phyloP scores from a whole-genome alignment of 768 basidiomycete species.

The Podaxis mareebaensis region DNA sequence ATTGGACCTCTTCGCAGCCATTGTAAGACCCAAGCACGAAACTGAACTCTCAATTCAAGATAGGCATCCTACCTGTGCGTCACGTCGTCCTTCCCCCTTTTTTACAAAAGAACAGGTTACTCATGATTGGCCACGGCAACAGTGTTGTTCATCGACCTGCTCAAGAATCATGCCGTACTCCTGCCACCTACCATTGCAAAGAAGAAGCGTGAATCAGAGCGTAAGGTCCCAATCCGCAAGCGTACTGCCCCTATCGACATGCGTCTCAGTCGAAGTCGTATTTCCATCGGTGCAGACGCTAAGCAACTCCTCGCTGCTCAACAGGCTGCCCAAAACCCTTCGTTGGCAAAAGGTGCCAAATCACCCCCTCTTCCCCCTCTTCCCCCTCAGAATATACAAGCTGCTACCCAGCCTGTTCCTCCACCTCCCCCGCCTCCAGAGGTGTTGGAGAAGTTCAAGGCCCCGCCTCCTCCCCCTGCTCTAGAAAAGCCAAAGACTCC shows the following conservation, averaged over 20 bases:
- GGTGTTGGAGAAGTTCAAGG: slow-evolving; percentile 18
- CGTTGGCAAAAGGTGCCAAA: slow-evolving; percentile 34
- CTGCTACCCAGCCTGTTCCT: slow-evolving; percentile 19
- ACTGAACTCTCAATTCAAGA: slow-evolving; percentile 88
- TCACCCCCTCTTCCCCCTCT: slow-evolving; percentile 30
- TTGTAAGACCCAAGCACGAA: slow-evolving; percentile 82
- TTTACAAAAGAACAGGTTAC: neutral
- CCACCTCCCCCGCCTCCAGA: slow-evolving; percentile 33
- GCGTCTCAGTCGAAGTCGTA: slow-evolving; percentile 77
- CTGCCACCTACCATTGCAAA: slow-evolving; percentile 80
- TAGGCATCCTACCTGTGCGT: slow-evolving; percentile 77
- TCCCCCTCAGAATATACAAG: slow-evolving; percentile 29
- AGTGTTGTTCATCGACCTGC: slow-evolving; percentile 86
- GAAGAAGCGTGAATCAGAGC: slow-evolving; percentile 87
- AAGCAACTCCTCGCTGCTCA: slow-evolving; percentile 74
- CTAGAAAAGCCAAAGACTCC: slow-evolving; percentile 34
- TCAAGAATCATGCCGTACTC: slow-evolving; percentile 72
- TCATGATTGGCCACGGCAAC: slow-evolving; percentile 3
- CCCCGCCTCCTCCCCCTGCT: slow-evolving; percentile 22
- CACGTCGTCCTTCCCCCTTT: neutral
- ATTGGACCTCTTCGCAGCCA: slow-evolving; percentile 42
- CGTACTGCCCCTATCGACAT: slow-evolving; percentile 88
- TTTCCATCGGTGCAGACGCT: slow-evolving; percentile 71
- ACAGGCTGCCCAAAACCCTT: slow-evolving; percentile 58
- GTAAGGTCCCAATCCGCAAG: slow-evolving; percentile 80